phyloP scores from a whole-genome alignment of 1,284 basidiomycete genomes.

The Ceratobasidium sp. region DNA sequence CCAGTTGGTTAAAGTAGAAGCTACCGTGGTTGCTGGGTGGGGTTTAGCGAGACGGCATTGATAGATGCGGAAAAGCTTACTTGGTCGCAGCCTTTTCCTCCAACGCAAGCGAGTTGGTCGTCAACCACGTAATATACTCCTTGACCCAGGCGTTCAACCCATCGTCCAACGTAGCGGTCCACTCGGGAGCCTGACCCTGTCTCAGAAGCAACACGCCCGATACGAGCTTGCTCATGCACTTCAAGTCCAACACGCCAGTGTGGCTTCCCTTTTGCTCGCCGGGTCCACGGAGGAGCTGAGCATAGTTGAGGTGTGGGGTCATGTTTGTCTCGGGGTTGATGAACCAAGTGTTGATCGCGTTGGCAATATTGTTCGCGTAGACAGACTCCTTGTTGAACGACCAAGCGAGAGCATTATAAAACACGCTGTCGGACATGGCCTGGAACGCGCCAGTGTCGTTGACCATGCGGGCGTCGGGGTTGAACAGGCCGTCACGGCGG shows the following conservation, averaged over 20 bases:
- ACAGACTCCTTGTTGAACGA: constrained; percentile 45
- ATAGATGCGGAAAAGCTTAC: constrained; percentile 32
- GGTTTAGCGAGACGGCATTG: too few species aligned
- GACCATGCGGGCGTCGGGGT: constrained; percentile 49
- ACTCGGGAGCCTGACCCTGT: constrained; percentile 39
- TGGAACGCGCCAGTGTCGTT: constrained; percentile 47
- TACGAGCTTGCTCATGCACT: constrained; percentile 45
- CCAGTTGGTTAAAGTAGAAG: constrained; percentile 55
- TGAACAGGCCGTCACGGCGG: constrained; percentile 47
- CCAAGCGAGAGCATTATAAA: constrained; percentile 49
- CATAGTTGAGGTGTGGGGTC: constrained; percentile 50
- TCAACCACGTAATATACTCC: constrained; percentile 45
- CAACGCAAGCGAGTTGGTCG: constrained; percentile 42
- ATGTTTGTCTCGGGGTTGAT: constrained; percentile 47
- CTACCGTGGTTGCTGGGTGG: constrained; percentile 45
- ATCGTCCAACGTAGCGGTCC: constrained; percentile 43
- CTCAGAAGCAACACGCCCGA: constrained; percentile 45
- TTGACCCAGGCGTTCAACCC: constrained; percentile 44
- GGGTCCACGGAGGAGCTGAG: constrained; percentile 49
- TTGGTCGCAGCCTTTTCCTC: constrained; percentile 45
- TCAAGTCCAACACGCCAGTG: constrained; percentile 46
- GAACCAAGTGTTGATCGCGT: constrained; percentile 46
- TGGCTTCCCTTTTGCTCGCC: constrained; percentile 40
- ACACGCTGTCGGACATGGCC: constrained; percentile 47
- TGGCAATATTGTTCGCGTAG: constrained; percentile 40